Evolutionary conservation across 306 rosid genomes (phyloP), one percentile per base, ranked within the genome.

Genomic region (Astragalus membranaceus): DNA sequence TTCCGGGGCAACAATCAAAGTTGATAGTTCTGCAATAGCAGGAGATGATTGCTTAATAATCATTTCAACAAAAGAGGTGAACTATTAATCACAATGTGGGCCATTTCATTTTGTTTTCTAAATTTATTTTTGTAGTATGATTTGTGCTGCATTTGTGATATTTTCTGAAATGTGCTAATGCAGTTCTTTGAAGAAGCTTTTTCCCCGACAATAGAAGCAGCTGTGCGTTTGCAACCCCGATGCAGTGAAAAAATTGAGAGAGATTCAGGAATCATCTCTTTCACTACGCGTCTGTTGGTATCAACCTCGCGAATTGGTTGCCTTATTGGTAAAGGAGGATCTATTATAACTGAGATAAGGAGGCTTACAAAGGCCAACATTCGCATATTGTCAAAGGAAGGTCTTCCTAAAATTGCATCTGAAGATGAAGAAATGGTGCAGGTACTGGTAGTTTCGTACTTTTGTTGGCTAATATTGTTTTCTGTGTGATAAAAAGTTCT

Each of bases 371-470:
- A 89, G 70, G 96, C 97, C 73, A 91, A 89, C 79, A 87, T 95
- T 54, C 96, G 99, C 55, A 86, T 95, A 65, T 85, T 95, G 35
- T 80, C 97, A 0, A 91, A 95, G 81, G 99, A 91, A 48, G 82
- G 78, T 69, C 95, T 95, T 82, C 97, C 99, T 30, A 95, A 89
- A 85, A 78, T 95, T 85, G 99, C 99, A 26, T 75, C 92, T 36
- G 97, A 86, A 39, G 99, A 95, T 75, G 99, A 95, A 65, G 97
- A 95, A 74, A 86, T 95, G 99, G 99, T 95, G 81, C 97, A 89
- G 97, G 99, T 95, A 69, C 49, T 65, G 66, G 17, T 46, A 66
- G 42, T 68, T n/a, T 41, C 59, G 9, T 43, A 36, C 63, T 74
- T 46, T 60, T 62, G n/a, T 49, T 8, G 8, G 23, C 32, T 35